Evolutionary conservation across 2,329 filamentous ascomycete genomes (phyloP), one percentile per base, ranked within the genome.

Genomic region (Bipolaris cookei): DNA sequence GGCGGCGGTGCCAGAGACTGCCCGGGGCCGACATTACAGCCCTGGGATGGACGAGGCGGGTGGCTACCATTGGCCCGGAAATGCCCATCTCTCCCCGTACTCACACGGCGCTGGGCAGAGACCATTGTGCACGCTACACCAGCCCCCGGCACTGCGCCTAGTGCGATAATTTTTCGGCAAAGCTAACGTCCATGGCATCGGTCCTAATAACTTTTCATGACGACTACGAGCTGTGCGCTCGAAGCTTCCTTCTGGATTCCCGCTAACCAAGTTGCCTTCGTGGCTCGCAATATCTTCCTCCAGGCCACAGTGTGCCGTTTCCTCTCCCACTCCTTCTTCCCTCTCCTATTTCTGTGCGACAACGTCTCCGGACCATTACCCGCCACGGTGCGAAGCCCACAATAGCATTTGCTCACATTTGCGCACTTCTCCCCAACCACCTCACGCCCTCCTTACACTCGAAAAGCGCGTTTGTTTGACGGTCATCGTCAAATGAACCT

Each of bases 401-500:
- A 47, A 10, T 30, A 59, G 43, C 54, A 57, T 63, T 57, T 47
- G 57, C 55, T 53, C 50, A 51, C 59, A 65, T 58, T 58, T 56
- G 57, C 43, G 43, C 62, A 49, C 53, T 60, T 53, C 53, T 45
- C 57, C 57, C 55, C 54, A 44, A 55, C 48, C 56, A 56, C 50
- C 59, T 46, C 55, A 55, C 55, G 49, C 48, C 35, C 54, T 57
- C 56, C 65, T 59, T 67, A 62, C 63, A 57, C 77, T 45, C 81
- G 30, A 53, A 71, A 78, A 79, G 91, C 92, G 92, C 91, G 91
- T 96, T 92, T 83, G 76, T 96, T 69, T 95, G 92, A 84, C 91
- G 90, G 88, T 88, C 81, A 56, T 91, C 93, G 92, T 96, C 91
- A 94, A 92, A 97, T 97, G 93, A 97, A 95, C 92, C 92, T 97